Conservation (phyloP, 352 stramenopile genomes). For the Globisporangium camurandrum region DNA sequence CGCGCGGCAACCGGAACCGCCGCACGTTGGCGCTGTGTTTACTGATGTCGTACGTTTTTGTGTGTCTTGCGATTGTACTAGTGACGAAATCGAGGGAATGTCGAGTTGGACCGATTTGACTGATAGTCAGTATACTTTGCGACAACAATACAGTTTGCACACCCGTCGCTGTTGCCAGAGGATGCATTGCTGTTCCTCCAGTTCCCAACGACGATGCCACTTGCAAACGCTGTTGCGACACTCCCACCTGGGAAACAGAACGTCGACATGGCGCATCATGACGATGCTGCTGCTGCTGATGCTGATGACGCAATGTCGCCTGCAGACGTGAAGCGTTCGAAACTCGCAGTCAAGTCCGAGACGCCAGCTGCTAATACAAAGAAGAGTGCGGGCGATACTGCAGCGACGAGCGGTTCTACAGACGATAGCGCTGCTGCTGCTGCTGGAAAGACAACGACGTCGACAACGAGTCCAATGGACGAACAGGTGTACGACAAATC, state of each 20-base stretch:
- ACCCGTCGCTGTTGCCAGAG: slow-evolving; percentile 49
- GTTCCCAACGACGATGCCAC: slow-evolving; percentile 73
- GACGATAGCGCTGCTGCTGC: too few species aligned
- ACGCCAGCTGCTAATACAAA: too few species aligned
- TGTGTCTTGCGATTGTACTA: too few species aligned
- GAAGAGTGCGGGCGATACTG: too few species aligned
- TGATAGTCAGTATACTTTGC: background rate
- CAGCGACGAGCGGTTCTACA: too few species aligned
- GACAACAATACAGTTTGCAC: slow-evolving; percentile 9
- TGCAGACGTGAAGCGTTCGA: slow-evolving; percentile 7
- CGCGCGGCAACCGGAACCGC: slow-evolving; percentile 50
- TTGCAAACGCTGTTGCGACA: slow-evolving; percentile 38
- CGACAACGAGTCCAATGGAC: too few species aligned
- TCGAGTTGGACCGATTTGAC: too few species aligned
- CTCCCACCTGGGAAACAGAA: slow-evolving; percentile 12
- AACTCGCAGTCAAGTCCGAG: slow-evolving; percentile 10
- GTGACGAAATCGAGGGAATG: too few species aligned
- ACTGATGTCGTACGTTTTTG: slow-evolving; percentile 33
- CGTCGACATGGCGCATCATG: slow-evolving; percentile 24
- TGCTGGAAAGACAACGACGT: too few species aligned
- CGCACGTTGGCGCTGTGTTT: slow-evolving; percentile 58
- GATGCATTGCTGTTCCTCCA: slow-evolving; percentile 81
- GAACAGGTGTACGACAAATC: slow-evolving; percentile 66
- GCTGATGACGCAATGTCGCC: too few species aligned
- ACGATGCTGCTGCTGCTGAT: too few species aligned